phyloP scores from a whole-genome alignment of 805 yeast genomes.

The Brettanomyces anomalus region DNA sequence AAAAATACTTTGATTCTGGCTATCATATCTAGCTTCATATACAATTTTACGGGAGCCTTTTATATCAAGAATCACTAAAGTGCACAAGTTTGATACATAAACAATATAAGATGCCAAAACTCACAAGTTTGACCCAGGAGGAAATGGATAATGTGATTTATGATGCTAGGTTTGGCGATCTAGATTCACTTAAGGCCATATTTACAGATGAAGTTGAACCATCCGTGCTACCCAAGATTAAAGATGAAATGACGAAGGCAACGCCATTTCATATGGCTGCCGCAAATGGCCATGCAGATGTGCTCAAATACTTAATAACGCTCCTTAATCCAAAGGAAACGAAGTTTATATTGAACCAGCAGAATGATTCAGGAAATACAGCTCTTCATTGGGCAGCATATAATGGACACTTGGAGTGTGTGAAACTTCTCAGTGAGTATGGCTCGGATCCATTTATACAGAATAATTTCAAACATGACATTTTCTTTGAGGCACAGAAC shows the following conservation, averaged over 20 bases:
- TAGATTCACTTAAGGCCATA: slow-evolving; percentile 62
- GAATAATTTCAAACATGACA: slow-evolving; percentile 72
- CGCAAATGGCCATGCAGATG: slow-evolving; percentile 82
- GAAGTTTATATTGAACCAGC: slow-evolving; percentile 34
- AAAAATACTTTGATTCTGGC: too few relatives aligned
- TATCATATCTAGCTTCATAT: too few relatives aligned
- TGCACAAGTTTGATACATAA: background rate
- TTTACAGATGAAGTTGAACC: slow-evolving; percentile 50
- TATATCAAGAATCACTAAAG: too few relatives aligned
- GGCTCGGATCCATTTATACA: slow-evolving; percentile 75
- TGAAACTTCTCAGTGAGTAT: slow-evolving; percentile 62
- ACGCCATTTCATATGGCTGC: slow-evolving; percentile 93
- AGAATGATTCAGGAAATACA: slow-evolving; percentile 83
- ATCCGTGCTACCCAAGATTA: slow-evolving; percentile 32
- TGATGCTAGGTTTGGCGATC: slow-evolving; percentile 84
- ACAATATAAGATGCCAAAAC: slow-evolving; percentile 15
- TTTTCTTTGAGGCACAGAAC: slow-evolving; percentile 82
- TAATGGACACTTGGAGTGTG: slow-evolving; percentile 73
- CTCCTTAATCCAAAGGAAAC: slow-evolving; percentile 38
- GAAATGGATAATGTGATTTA: slow-evolving; percentile 75
- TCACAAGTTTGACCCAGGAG: slow-evolving; percentile 44
- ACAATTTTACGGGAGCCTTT: too few relatives aligned
- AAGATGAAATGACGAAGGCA: slow-evolving; percentile 55
- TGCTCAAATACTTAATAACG: slow-evolving; percentile 50
- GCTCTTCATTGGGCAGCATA: slow-evolving; percentile 95